Conservation (phyloP, 2,329 filamentous ascomycete genomes). For the Aspergillus sp. region DNA sequence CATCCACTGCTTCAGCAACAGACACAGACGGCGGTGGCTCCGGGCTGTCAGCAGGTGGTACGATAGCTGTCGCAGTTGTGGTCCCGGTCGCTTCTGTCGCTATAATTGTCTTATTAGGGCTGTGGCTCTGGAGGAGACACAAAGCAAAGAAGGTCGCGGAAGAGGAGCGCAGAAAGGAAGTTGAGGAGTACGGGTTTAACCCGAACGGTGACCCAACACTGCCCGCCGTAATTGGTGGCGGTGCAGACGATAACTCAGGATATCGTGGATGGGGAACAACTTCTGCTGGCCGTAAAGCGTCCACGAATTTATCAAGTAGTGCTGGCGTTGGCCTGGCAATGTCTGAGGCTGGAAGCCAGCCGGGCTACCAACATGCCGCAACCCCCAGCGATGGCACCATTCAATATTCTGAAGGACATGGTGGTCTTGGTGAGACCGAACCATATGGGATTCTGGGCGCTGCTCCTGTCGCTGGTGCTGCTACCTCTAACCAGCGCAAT, state of each 20-base stretch:
- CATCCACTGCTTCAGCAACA: slow-evolving; percentile 27
- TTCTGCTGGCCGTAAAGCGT: slow-evolving; percentile 76
- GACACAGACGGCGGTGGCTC: slow-evolving; percentile 24
- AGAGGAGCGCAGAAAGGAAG: slow-evolving; percentile 89
- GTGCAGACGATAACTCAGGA: slow-evolving; percentile 72
- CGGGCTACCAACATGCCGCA: slow-evolving; percentile 51
- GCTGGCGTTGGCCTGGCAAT: slow-evolving; percentile 58
- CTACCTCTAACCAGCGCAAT: slow-evolving; percentile 50
- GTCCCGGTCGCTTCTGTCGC: slow-evolving; percentile 89
- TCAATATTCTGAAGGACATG: slow-evolving; percentile 63
- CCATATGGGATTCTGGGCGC: slow-evolving; percentile 77
- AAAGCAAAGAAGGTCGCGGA: slow-evolving; percentile 82
- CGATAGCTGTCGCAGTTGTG: slow-evolving; percentile 88
- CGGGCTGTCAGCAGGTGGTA: slow-evolving; percentile 55
- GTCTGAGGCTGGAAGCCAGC: slow-evolving; percentile 67
- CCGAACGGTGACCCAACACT: slow-evolving; percentile 93
- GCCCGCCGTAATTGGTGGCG: slow-evolving; percentile 53
- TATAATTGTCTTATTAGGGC: slow-evolving; percentile 69
- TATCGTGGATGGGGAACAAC: slow-evolving; percentile 94
- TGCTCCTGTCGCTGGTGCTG: slow-evolving; percentile 58
- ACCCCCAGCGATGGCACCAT: slow-evolving; percentile 65
- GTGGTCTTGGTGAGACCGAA: slow-evolving; percentile 69
- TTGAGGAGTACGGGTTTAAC: slow-evolving; percentile 96
- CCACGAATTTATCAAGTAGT: slow-evolving; percentile 83
- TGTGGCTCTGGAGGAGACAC: slow-evolving; percentile 86